phyloP scores from a whole-genome alignment of 108 stramenopile genomes.

The Chaetoceros tenuissimus region DNA sequence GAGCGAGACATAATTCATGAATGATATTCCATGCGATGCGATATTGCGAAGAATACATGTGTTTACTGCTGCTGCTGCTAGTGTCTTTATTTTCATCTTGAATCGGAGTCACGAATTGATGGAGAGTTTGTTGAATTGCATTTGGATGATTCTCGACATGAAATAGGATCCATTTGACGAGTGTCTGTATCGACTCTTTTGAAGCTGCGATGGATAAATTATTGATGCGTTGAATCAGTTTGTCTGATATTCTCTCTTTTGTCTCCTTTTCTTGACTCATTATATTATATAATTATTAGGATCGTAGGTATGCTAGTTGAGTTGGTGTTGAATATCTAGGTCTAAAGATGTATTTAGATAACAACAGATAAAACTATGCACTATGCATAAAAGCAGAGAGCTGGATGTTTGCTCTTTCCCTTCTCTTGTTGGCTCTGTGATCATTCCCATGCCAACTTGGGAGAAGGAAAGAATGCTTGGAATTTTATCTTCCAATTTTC shows the following conservation, averaged over 20 bases:
- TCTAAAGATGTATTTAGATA: too few relatives aligned
- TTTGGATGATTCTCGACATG: neutral
- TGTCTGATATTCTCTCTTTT: neutral
- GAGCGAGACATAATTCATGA: conserved; percentile 25
- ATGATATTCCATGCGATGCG: conserved; percentile 23
- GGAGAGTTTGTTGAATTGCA: conserved; percentile 33
- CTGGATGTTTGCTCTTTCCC: too few relatives aligned
- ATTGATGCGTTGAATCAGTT: neutral
- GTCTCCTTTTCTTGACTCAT: too few relatives aligned
- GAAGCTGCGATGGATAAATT: neutral
- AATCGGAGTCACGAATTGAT: conserved; percentile 6
- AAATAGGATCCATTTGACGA: conserved; percentile 45
- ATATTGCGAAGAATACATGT: neutral
- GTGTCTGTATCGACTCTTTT: conserved; percentile 43
- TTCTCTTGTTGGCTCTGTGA: too few relatives aligned
- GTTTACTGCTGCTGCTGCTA: neutral
- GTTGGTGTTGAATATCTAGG: too few relatives aligned
- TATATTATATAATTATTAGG: too few relatives aligned
- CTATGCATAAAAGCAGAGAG: too few relatives aligned
- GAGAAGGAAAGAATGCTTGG: too few relatives aligned
- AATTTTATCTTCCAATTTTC: too few relatives aligned
- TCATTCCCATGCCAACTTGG: too few relatives aligned
- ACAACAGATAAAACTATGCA: too few relatives aligned
- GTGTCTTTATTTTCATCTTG: neutral
- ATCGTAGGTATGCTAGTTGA: too few relatives aligned